phyloP scores from a whole-genome alignment of 169 alveolate species.

The Eimeria necatrix region DNA sequence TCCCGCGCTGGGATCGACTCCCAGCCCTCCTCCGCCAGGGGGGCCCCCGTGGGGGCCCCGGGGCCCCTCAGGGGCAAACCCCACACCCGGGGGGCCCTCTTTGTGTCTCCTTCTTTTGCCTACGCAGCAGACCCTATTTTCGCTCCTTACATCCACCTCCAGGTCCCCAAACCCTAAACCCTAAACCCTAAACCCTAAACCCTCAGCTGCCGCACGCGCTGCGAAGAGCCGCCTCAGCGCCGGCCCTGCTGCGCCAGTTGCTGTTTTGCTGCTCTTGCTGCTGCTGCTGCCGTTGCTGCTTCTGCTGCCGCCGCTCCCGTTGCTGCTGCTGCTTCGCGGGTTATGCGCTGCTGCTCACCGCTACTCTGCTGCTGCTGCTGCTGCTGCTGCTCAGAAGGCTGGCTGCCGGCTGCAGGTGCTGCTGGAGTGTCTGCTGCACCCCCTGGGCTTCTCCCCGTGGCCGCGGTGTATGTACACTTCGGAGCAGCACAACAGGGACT shows the following conservation, averaged over 20 bases:
- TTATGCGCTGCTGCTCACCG: neutral
- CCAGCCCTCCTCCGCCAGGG: neutral
- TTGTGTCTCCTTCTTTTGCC: neutral
- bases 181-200: too few relatives aligned
- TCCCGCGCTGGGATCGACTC: neutral
- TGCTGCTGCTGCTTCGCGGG: too few relatives aligned
- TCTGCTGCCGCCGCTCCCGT: too few relatives aligned
- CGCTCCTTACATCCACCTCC: neutral
- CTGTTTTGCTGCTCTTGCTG: too few relatives aligned
- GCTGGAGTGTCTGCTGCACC: neutral
- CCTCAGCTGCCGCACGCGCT: too few relatives aligned
- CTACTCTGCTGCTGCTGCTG: neutral
- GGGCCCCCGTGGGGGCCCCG: neutral
- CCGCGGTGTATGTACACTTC: constrained; percentile 1
- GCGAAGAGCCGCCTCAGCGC: too few relatives aligned
- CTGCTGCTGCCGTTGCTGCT: too few relatives aligned
- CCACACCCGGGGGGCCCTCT: neutral
- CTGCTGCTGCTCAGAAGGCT: neutral
- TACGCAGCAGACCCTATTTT: neutral
- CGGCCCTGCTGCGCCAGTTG: too few relatives aligned
- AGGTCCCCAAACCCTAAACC: neutral
- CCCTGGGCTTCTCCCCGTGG: neutral
- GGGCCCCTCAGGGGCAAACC: neutral
- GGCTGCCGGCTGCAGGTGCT: neutral
- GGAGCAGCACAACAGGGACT: neutral